A percentile compares a stretch with the other conserved stretches of the same genome.
phyloP scores from a whole-genome alignment of 192 early-diverging fungal genomes.

The Chytriomyces sp. region DNA sequence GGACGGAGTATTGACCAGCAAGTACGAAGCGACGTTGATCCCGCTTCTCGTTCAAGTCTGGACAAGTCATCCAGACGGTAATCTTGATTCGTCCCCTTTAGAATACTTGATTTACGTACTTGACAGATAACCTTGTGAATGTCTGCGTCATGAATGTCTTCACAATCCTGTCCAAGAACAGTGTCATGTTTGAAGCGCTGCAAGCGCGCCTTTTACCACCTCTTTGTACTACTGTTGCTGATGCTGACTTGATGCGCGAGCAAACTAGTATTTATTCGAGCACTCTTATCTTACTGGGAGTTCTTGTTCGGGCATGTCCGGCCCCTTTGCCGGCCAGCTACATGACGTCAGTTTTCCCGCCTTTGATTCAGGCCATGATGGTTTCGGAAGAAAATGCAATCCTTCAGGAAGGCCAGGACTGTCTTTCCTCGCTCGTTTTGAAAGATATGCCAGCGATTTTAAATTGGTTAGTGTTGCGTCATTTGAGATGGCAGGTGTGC shows the following conservation, averaged over 20 bases:
- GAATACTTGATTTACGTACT: not conserved
- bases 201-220: conserved; percentile 75
- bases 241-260: conserved; percentile 22
- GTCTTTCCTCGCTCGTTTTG: conserved; percentile 76
- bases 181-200: conserved; percentile 61
- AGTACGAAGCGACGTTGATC: conserved; percentile 71
- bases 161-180: conserved; percentile 15
- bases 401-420: conserved; percentile 88
- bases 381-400: conserved; percentile 72
- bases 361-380: conserved; percentile 74
- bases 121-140: conserved; percentile 19
- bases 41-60: conserved; percentile 78
- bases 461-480: too few relatives aligned
- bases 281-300: conserved; percentile 75
- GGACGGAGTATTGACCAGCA: conserved; percentile 70
- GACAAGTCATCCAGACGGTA: conserved; percentile 71
- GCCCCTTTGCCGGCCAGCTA: conserved; percentile 69
- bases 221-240: conserved; percentile 59
- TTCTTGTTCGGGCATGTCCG: conserved; percentile 69
- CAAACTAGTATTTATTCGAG: conserved; percentile 46
- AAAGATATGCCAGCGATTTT: conserved; percentile 76
- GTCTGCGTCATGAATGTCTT: conserved; percentile 30
- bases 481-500: too few relatives aligned
- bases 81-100: not conserved
- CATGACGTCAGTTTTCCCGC: conserved; percentile 69